A percentile compares a stretch with the other conserved stretches of the same genome.
These are phyloP conservation scores for Pseudocercospora cruenta DNA, from an alignment of 2,329 filamentous ascomycete genomes.

Conservation along the genomic window DNA sequence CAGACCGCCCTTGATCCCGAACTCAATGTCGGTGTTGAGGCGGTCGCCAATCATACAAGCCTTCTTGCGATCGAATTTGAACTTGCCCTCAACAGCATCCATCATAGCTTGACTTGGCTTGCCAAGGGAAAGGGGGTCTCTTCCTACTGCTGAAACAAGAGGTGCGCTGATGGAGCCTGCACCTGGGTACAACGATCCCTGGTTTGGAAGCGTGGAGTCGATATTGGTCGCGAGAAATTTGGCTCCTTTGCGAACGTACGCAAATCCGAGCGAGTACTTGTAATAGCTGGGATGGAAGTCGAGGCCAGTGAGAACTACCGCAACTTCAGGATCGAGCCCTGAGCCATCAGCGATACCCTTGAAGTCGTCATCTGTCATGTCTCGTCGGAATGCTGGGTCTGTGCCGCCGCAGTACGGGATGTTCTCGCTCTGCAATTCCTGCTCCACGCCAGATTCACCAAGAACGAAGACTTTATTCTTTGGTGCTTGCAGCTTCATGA, in stretches of 20 bases:
- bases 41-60: constrained; percentile 97
- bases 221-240: constrained; percentile 90
- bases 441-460: constrained; percentile 87
- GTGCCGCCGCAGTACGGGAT: constrained; percentile 85
- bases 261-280: constrained; percentile 81
- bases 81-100: constrained; percentile 97
- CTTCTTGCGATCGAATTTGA: constrained; percentile 78
- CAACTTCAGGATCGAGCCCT: constrained; percentile 84
- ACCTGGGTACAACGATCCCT: constrained; percentile 83
- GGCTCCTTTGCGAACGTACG: constrained; percentile 82
- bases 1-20: constrained; percentile 86
- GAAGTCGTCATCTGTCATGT: constrained; percentile 82
- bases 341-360: constrained; percentile 70
- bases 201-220: constrained; percentile 84
- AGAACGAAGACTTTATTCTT: constrained; percentile 95
- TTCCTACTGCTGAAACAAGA: constrained; percentile 64
- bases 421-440: constrained; percentile 79
- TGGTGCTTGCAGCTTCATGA: constrained; percentile 74
- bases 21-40: constrained; percentile 92
- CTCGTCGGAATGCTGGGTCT: constrained; percentile 74
- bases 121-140: constrained; percentile 76
- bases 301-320: constrained; percentile 83
- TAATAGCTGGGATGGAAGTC: constrained; percentile 97
- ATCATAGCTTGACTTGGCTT: constrained; percentile 99
- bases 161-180: constrained; percentile 82